These are phyloP conservation scores for Talaromyces thailandensis DNA, from an alignment of 495 filamentous ascomycete species.

Conservation along the genomic window DNA sequence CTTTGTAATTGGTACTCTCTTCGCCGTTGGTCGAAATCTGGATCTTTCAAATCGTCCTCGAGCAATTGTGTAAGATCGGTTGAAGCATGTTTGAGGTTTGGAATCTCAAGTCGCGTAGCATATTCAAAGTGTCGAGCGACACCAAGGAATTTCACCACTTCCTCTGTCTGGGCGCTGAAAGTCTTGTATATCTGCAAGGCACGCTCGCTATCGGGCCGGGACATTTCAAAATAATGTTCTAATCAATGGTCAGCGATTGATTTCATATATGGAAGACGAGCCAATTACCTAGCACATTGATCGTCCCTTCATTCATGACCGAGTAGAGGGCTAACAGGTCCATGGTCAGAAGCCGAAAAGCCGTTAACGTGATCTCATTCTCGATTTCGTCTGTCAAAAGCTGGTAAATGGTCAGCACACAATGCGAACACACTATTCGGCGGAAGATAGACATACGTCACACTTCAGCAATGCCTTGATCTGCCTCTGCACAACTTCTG, in stretches of 20 bases:
- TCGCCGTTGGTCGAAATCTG: conserved; percentile 91
- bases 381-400: conserved; percentile 82
- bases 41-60: conserved; percentile 91
- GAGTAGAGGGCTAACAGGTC: conserved; percentile 89
- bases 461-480: conserved; percentile 80
- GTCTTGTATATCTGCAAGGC: conserved; percentile 89
- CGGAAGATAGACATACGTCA: conserved; percentile 51
- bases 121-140: conserved; percentile 83
- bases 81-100: conserved; percentile 95
- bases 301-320: conserved; percentile 93
- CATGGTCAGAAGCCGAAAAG: conserved; percentile 86
- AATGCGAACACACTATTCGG: neutral
- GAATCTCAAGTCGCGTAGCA: conserved; percentile 86
- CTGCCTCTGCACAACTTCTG: conserved; percentile 83
- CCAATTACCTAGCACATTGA: conserved; percentile 82
- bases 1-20: conserved; percentile 83
- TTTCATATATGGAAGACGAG: neutral
- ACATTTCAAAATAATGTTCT: conserved; percentile 99
- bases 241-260: conserved; percentile 12
- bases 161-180: conserved; percentile 87
- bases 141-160: conserved; percentile 82
- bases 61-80: conserved; percentile 80
- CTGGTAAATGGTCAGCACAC: conserved; percentile 38
- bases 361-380: conserved; percentile 93
- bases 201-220: conserved; percentile 81